Conservation (phyloP, 176 grass and related monocot species). For the Hsuehochloa calcarea region DNA sequence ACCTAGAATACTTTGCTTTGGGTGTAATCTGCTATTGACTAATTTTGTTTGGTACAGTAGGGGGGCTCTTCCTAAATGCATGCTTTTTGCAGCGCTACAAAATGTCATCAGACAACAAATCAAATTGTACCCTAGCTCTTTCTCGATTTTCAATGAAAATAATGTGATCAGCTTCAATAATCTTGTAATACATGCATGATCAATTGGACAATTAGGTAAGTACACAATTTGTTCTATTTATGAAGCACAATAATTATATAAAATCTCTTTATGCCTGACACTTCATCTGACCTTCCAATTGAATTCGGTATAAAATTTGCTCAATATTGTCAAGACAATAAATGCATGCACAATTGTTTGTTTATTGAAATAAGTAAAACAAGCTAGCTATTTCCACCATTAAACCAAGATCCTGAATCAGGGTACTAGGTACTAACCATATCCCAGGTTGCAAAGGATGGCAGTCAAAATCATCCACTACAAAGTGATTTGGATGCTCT, state of each 20-base stretch:
- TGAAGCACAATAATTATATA: neutral
- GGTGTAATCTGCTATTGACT: constrained; percentile 45
- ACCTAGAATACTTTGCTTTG: constrained; percentile 20
- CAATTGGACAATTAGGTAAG: neutral
- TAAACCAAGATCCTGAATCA: constrained; percentile 24
- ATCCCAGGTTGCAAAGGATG: constrained; percentile 92
- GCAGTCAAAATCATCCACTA: constrained; percentile 75
- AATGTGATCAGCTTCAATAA: constrained; percentile 96
- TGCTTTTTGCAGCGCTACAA: constrained; percentile 91
- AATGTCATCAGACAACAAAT: constrained; percentile 89
- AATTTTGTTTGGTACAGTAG: constrained; percentile 61
- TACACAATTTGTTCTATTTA: neutral
- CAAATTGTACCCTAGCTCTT: constrained; percentile 94
- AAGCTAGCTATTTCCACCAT: constrained; percentile 2
- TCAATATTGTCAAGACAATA: neutral
- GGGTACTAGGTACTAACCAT: constrained; percentile 69
- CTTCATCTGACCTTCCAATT: neutral
- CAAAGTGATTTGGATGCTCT: constrained; percentile 73
- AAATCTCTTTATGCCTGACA: neutral
- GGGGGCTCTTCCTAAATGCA: constrained; percentile 58
- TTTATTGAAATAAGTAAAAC: neutral
- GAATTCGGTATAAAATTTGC: neutral
- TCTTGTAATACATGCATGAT: constrained; percentile 86
- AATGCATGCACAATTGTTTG: neutral
- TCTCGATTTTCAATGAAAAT: constrained; percentile 94